Percentiles rank a stretch among this genome's conserved stretches.
Evolutionary conservation across 2,329 filamentous ascomycete genomes (phyloP).

Genomic region (Arthroderma sp.): DNA sequence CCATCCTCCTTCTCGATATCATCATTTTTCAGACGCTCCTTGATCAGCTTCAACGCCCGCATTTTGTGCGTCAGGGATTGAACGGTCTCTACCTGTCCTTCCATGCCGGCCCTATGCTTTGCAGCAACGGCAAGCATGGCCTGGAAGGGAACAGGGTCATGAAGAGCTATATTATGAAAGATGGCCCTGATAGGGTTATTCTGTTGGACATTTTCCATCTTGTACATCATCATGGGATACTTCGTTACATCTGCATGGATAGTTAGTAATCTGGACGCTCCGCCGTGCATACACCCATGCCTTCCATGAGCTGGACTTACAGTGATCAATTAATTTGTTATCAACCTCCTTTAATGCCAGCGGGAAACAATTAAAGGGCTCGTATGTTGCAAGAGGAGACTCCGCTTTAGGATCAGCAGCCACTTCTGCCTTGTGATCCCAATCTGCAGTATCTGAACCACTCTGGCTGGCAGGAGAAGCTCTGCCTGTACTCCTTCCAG

Average conservation of each 20-base stretch:
- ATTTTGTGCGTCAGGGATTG: constrained; percentile 26
- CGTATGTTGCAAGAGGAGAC: constrained; percentile 7
- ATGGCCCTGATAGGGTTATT: constrained; percentile 24
- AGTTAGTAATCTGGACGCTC: not conserved
- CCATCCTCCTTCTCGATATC: constrained; percentile 20
- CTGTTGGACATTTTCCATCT: constrained; percentile 20
- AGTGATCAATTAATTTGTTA: constrained; percentile 24
- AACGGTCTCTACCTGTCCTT: constrained; percentile 22
- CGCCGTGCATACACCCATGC: not conserved
- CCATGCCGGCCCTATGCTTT: constrained; percentile 24
- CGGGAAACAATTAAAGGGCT: constrained; percentile 23
- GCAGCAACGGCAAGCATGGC: constrained; percentile 26
- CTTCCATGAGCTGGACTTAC: constrained; percentile 16
- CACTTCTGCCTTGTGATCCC: not conserved
- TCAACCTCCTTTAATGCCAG: constrained; percentile 19
- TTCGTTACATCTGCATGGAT: constrained; percentile 20
- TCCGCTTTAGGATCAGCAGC: not conserved
- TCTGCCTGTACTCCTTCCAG: not conserved
- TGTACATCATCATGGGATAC: constrained; percentile 28
- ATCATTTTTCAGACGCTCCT: constrained; percentile 21
- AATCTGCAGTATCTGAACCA: not conserved
- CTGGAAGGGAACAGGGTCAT: constrained; percentile 23
- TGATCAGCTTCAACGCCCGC: constrained; percentile 23
- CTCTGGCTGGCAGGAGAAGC: not conserved
- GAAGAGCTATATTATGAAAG: constrained; percentile 22